phyloP scores from a whole-genome alignment of 371 early-diverging fungal species.

The Entomophthora muscae region DNA sequence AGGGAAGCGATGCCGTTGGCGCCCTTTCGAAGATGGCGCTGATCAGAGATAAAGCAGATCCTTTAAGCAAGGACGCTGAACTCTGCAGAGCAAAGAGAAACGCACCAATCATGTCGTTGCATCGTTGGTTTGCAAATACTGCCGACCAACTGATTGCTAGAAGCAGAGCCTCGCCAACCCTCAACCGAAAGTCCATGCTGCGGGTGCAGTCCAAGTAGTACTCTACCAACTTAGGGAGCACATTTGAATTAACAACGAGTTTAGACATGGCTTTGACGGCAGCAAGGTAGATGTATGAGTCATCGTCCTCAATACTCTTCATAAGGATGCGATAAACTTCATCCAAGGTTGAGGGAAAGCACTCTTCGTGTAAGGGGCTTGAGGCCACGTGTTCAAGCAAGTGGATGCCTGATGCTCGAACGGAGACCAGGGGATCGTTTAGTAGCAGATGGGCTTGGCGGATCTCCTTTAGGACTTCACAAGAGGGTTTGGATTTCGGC shows the following conservation, averaged over 20 bases:
- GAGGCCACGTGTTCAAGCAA: background rate
- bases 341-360: background rate
- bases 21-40: background rate
- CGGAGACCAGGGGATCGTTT: background rate
- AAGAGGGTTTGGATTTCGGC: background rate
- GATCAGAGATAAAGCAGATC: background rate
- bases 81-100: background rate
- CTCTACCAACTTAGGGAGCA: background rate
- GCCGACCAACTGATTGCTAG: background rate
- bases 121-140: background rate
- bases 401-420: background rate
- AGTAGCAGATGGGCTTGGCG: background rate
- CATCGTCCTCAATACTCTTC: background rate
- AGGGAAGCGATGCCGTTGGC: background rate
- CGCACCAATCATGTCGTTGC: background rate
- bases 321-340: background rate
- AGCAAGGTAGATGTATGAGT: background rate
- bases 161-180: background rate
- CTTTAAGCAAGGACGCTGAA: background rate
- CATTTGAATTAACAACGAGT: background rate
- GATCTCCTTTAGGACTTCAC: background rate
- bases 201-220: background rate
- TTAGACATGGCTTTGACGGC: background rate
- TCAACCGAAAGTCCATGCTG: background rate
- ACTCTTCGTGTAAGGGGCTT: background rate